phyloP scores from a whole-genome alignment of 2,329 filamentous ascomycete species.

The Colletotrichum paranaense region DNA sequence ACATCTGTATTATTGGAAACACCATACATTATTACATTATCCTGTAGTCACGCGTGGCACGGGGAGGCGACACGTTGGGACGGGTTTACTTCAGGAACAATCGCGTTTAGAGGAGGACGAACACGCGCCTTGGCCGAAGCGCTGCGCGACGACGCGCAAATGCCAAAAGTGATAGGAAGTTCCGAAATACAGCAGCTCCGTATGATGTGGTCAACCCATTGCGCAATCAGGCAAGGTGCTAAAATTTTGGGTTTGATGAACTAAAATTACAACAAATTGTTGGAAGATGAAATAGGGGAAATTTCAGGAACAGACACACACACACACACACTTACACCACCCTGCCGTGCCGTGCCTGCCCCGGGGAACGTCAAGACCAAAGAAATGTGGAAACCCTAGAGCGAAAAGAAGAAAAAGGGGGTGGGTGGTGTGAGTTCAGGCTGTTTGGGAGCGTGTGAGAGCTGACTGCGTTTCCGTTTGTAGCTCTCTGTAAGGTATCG shows the following conservation, averaged over 20 bases:
- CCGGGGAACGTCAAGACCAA: neutral
- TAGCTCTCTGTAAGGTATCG: neutral
- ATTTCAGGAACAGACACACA: neutral
- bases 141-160: neutral
- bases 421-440: slow-evolving; percentile 5
- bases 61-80: neutral
- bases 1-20: neutral
- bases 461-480: neutral
- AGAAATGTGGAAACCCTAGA: neutral
- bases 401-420: neutral
- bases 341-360: neutral
- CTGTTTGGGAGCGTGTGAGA: neutral
- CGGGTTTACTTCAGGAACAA: too few relatives aligned
- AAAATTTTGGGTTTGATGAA: slow-evolving; percentile 3
- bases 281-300: neutral
- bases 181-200: neutral
- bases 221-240: neutral
- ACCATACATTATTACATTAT: too few relatives aligned
- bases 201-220: neutral
- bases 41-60: neutral
- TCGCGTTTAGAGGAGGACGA: neutral
- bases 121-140: neutral
- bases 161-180: neutral
- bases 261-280: neutral
- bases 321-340: neutral